These are phyloP conservation scores for Suhomyces taliae DNA, from an alignment of 1,139 yeast genomes.

Conservation along the genomic window DNA sequence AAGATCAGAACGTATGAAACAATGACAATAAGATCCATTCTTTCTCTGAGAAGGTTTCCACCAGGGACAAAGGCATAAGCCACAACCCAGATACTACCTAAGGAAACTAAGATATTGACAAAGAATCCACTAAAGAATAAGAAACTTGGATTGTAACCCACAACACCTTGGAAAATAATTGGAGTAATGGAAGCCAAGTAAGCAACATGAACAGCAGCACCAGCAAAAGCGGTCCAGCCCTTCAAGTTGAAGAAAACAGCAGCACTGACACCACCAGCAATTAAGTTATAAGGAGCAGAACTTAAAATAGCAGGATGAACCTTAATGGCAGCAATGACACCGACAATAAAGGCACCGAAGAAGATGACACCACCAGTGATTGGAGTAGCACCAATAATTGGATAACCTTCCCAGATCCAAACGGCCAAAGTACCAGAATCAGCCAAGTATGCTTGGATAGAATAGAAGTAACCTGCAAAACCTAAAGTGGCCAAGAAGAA, in stretches of 20 bases:
- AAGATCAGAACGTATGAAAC: constrained; percentile 46
- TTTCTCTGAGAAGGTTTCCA: constrained; percentile 83
- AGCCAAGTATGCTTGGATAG: constrained; percentile 70
- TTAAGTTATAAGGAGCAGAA: constrained; percentile 27
- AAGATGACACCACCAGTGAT: constrained; percentile 83
- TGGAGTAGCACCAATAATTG: constrained; percentile 82
- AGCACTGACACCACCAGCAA: constrained; percentile 54
- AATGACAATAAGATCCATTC: constrained; percentile 72
- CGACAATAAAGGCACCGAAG: constrained; percentile 58
- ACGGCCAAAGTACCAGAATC: constrained; percentile 83
- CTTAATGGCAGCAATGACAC: constrained; percentile 40
- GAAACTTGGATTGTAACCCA: constrained; percentile 58
- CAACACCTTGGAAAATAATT: constrained; percentile 55
- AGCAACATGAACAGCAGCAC: constrained; percentile 65
- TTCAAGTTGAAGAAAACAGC: constrained; percentile 47
- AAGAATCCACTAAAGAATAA: constrained; percentile 60
- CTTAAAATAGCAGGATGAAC: constrained; percentile 27
- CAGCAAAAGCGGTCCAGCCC: constrained; percentile 84
- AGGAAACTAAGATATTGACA: constrained; percentile 53
- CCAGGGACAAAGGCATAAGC: constrained; percentile 98
- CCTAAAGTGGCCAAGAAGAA: constrained; percentile 60
- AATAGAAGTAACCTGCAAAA: constrained; percentile 73
- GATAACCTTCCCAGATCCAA: constrained; percentile 96
- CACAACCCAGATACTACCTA: constrained; percentile 94
- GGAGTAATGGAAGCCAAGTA: constrained; percentile 70